Percentiles rank a stretch among this genome's conserved stretches.
phyloP scores from a whole-genome alignment of 140 eudicot genomes.

The Oenanthe javanica region DNA sequence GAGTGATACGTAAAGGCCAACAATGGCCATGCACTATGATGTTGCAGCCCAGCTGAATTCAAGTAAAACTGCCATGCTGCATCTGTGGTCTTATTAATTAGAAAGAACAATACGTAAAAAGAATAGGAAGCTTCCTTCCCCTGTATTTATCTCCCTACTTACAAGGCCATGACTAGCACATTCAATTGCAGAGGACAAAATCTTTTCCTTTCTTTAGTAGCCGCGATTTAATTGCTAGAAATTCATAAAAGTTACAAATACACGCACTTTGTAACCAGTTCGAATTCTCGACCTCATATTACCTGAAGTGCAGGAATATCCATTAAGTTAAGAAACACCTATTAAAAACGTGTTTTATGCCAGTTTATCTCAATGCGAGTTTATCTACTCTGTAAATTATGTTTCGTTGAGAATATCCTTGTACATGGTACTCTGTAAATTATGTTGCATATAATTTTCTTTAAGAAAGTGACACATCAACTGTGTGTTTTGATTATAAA shows the following conservation, averaged over 20 bases:
- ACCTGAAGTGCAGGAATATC: not conserved
- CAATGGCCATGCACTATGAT: not conserved
- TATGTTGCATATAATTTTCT: not conserved
- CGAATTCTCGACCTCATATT: not conserved
- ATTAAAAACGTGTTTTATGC: not conserved
- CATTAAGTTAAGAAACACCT: not conserved
- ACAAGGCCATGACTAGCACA: not conserved
- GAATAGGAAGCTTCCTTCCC: conserved; percentile 8
- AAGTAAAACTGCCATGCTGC: not conserved
- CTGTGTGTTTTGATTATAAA: not conserved
- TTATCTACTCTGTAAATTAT: not conserved
- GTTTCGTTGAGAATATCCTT: not conserved
- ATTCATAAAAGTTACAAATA: not conserved
- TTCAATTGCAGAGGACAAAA: not conserved
- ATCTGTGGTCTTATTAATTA: not conserved
- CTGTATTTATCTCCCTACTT: not conserved
- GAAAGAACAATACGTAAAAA: not conserved
- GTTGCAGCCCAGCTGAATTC: not conserved
- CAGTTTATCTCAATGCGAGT: not conserved
- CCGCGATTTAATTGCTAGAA: not conserved
- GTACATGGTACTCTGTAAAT: not conserved
- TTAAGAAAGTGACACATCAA: not conserved
- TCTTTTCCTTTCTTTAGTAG: not conserved
- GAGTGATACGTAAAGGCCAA: not conserved
- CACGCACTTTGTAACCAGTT: not conserved